Evolutionary conservation across 192 early-diverging fungal genomes (phyloP), one percentile per base, ranked within the genome.

Genomic region (Coemansia sp.): DNA sequence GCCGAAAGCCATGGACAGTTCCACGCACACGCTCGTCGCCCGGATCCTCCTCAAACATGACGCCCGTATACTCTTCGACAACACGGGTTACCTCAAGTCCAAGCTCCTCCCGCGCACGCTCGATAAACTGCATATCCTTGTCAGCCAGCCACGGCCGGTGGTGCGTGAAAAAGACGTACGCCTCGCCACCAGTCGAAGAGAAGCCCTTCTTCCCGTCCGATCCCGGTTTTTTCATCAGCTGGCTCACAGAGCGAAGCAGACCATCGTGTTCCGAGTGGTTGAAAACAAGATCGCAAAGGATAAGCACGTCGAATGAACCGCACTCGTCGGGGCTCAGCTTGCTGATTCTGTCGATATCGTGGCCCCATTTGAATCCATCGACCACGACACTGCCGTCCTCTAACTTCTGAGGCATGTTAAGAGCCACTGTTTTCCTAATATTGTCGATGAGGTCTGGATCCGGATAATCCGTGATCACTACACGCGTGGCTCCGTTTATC

Each of bases 1-100:
- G 56, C 25, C 82, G 85, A 74, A 86, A 96, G 15, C 88, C 87
- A 64, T 93, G 83, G 30, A 96, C 91, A 15, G 92, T 96, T 15
- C 84, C 79, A 22, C 94, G 79, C 2, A 94, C 88, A 6, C 77
- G 74, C 55, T 88, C 83, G 67, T 89, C 87, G 4, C 94, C 94
- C 13, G 82, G 79, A 75, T 96, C 94, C 38, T 92, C 87, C 31
- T 88, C 86, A 81, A 96, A 96, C 94, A 96, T 96, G 3, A 86
- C 85, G 2, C 74, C 82, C 70, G 91, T 89, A 40, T 83, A 88
- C 52, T 85, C 68, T 23, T 90, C 83, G 19, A 84, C 65, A 4
- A 96, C 65, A 56, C 89, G 85, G 34, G 90, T 87, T 3, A 80
- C 86, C 50, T 80, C 68, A 47, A 95, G 90, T 0, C 85, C 86